A percentile compares a stretch with the other conserved stretches of the same genome.
These are phyloP conservation scores for Phytophthora citrophthora DNA, from an alignment of 352 stramenopile species.

Conservation along the genomic window DNA sequence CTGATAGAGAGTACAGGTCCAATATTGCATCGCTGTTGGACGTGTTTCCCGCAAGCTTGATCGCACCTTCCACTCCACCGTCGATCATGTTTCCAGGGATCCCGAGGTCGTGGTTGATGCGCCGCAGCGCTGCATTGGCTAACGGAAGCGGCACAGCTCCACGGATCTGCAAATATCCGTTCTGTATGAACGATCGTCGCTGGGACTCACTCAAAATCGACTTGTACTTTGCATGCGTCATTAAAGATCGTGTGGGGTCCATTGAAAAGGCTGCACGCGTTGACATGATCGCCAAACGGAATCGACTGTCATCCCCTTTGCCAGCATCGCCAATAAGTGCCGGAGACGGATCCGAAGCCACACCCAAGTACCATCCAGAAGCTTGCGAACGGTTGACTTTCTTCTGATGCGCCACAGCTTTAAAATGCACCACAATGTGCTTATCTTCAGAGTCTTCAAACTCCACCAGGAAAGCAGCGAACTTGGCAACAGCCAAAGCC, in stretches of 20 bases:
- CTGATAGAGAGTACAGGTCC: slow-evolving; percentile 59
- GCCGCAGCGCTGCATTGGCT: slow-evolving; percentile 58
- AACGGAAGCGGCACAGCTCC: slow-evolving; percentile 61
- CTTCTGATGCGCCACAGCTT: slow-evolving; percentile 72
- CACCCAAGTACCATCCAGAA: slow-evolving; percentile 68
- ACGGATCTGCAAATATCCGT: slow-evolving; percentile 78
- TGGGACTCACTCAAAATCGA: slow-evolving; percentile 66
- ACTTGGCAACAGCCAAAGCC: slow-evolving; percentile 69
- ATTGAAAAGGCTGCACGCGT: slow-evolving; percentile 54
- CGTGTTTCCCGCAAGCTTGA: slow-evolving; percentile 73
- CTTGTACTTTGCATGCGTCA: slow-evolving; percentile 9
- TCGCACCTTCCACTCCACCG: slow-evolving; percentile 71
- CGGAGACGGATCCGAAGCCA: slow-evolving; percentile 11
- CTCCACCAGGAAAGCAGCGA: slow-evolving; percentile 70
- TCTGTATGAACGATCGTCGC: slow-evolving; percentile 66
- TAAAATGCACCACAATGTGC: slow-evolving; percentile 48
- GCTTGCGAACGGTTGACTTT: slow-evolving; percentile 52
- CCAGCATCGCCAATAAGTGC: slow-evolving; percentile 61
- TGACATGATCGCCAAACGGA: slow-evolving; percentile 55
- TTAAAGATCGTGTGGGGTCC: slow-evolving; percentile 41
- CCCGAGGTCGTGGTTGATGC: slow-evolving; percentile 82
- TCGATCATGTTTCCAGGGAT: slow-evolving; percentile 73
- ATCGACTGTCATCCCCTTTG: slow-evolving; percentile 52
- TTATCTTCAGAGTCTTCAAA: slow-evolving; percentile 10
- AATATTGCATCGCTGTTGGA: slow-evolving; percentile 74